Evolutionary conservation across 2,329 filamentous ascomycete genomes (phyloP), one percentile per base, ranked within the genome.

Genomic region (Aureobasidium sp.): DNA sequence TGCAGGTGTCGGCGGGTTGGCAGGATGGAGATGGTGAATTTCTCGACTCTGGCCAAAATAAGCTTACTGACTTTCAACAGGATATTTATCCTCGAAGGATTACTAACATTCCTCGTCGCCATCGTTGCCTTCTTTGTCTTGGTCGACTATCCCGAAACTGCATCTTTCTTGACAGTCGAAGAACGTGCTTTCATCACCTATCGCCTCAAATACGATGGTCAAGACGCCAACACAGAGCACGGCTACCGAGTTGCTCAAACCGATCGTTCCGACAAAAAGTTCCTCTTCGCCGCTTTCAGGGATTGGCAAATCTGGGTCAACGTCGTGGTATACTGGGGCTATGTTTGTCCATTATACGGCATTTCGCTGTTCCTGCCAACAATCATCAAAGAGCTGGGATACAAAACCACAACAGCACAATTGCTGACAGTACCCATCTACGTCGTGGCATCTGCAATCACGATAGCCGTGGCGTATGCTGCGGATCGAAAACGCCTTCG

Each of bases 241-340:
- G 39, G 39, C 2, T 42, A 51, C 17, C 51, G 53, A 8, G 63
- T 68, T n/a, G 62, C 63, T 5, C 67, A 69, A 52, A 64, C 51
- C 45, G 64, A 69, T 20, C 48, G 63, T 17, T 44, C 62, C 27
- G 59, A 65, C 39, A 76, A 73, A 70, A 78, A 77, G 66, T 73
- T 73, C 63, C 75, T 78, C 37, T 74, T 82, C 47, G 70, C 70
- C 37, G 77, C 77, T 1, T 77, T 80, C 52, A 66, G 72, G 17
- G 78, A 80, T 62, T 80, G 77, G 77, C 78, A 80, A 65, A 74
- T 80, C 37, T 80, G 72, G 71, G 64, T 71, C 1, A 81, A 80
- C 58, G 75, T 87, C 5, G 76, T 87, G 55, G 83, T 88, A 37
- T 85, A 85, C 67, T 86, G 86, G 77, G 84, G 85, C 9, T 83